These are phyloP conservation scores for Trichoderma parareesei DNA, from an alignment of 495 filamentous ascomycete species.

Conservation along the genomic window DNA sequence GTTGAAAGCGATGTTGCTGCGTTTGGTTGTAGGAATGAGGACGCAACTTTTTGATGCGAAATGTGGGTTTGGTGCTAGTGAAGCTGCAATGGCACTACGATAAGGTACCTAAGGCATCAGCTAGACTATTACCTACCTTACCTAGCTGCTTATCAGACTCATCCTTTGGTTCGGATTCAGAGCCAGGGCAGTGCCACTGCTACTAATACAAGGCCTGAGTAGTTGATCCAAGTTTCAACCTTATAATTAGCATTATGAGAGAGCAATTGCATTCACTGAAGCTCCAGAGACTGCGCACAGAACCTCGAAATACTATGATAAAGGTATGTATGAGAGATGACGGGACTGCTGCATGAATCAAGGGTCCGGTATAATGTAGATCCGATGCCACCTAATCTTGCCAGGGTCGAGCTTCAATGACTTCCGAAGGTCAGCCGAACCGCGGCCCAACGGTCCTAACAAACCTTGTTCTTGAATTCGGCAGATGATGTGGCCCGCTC, in stretches of 20 bases:
- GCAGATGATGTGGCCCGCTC: not conserved
- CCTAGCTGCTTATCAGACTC: too few relatives aligned
- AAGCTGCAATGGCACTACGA: not conserved
- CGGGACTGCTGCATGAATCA: not conserved
- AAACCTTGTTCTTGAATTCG: not conserved
- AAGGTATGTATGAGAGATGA: too few relatives aligned
- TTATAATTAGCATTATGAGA: too few relatives aligned
- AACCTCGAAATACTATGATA: too few relatives aligned
- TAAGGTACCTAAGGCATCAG: not conserved
- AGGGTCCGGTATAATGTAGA: too few relatives aligned
- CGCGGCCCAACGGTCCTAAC: constrained; percentile 1
- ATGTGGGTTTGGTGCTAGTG: constrained; percentile 3
- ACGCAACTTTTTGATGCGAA: not conserved
- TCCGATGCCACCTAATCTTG: not conserved
- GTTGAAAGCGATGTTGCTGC: not conserved
- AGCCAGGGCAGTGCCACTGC: too few relatives aligned
- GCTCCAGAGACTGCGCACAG: too few relatives aligned
- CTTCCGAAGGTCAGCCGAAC: constrained; percentile 5
- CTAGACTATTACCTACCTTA: too few relatives aligned
- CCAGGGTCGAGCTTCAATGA: not conserved
- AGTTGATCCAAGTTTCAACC: too few relatives aligned
- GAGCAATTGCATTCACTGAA: too few relatives aligned
- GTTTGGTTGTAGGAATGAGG: not conserved
- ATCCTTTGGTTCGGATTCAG: too few relatives aligned
- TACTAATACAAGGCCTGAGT: too few relatives aligned